Evolutionary conservation across 1,284 basidiomycete species (phyloP).

Genomic region (Fomitopsis betulina): DNA sequence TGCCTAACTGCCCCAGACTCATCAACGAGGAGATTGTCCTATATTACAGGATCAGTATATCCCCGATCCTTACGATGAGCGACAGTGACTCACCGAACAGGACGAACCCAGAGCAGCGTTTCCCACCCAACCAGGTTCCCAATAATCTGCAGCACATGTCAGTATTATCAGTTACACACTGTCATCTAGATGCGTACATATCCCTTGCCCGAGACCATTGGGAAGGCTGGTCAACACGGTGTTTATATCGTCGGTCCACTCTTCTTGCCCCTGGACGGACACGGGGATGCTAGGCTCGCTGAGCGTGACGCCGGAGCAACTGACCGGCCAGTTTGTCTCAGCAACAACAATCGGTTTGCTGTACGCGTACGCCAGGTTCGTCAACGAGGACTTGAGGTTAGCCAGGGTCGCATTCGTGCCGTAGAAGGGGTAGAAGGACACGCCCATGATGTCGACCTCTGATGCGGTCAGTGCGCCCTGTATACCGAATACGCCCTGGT

Average conservation of each 20-base stretch:
- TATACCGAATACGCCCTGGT: slow-evolving; percentile 43
- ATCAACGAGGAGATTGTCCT: slow-evolving; percentile 33
- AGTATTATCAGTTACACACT: neutral
- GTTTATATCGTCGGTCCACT: slow-evolving; percentile 49
- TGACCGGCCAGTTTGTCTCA: slow-evolving; percentile 61
- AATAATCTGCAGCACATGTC: slow-evolving; percentile 39
- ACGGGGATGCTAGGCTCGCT: slow-evolving; percentile 46
- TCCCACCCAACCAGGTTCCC: slow-evolving; percentile 64
- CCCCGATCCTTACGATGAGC: too few relatives aligned
- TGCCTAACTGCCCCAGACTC: slow-evolving; percentile 25
- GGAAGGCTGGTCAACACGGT: slow-evolving; percentile 42
- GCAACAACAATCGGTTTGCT: slow-evolving; percentile 57
- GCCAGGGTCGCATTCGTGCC: slow-evolving; percentile 49
- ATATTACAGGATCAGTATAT: neutral
- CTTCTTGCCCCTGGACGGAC: slow-evolving; percentile 48
- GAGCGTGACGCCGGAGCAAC: slow-evolving; percentile 42
- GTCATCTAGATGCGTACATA: slow-evolving; percentile 17
- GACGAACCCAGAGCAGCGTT: slow-evolving; percentile 50
- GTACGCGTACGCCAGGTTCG: slow-evolving; percentile 42
- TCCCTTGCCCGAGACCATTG: slow-evolving; percentile 39
- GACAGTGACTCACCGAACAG: slow-evolving; percentile 41
- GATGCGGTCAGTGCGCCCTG: slow-evolving; percentile 43
- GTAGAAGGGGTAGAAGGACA: slow-evolving; percentile 66
- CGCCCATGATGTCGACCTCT: slow-evolving; percentile 57
- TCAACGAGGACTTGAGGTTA: slow-evolving; percentile 46